These are phyloP conservation scores for Zopfia rhizophila DNA, from an alignment of 2,329 filamentous ascomycete species.

Conservation along the genomic window DNA sequence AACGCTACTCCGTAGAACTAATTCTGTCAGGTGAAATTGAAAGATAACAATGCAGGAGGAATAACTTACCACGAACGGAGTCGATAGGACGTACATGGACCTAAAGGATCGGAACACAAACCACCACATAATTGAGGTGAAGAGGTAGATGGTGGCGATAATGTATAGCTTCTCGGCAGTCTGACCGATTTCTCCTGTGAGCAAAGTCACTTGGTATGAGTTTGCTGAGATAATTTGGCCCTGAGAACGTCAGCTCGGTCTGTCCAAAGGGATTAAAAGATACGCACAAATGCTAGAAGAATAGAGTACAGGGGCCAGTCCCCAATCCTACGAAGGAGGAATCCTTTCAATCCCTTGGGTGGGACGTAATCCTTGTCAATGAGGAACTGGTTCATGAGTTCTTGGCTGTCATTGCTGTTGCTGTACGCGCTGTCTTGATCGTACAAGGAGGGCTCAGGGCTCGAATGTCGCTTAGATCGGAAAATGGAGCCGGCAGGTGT, in stretches of 20 bases:
- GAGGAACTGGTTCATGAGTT: too few species aligned
- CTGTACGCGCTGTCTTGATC: too few species aligned
- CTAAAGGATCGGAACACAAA: constrained; percentile 67
- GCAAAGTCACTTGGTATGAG: constrained; percentile 68
- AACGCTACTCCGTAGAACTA: constrained; percentile 73
- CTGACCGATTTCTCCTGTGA: constrained; percentile 67
- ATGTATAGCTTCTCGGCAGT: constrained; percentile 30
- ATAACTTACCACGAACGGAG: constrained; percentile 71
- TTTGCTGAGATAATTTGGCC: constrained; percentile 35
- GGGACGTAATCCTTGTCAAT: constrained; percentile 33
- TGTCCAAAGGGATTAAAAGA: too few species aligned
- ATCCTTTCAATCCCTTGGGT: constrained; percentile 28
- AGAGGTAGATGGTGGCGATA: constrained; percentile 31
- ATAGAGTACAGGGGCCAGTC: constrained; percentile 38
- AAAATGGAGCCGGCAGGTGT: constrained; percentile 8
- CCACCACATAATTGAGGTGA: constrained; percentile 66
- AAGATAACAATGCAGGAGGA: too few species aligned
- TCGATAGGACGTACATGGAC: constrained; percentile 66
- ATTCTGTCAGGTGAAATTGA: too few species aligned
- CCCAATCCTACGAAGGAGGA: constrained; percentile 35
- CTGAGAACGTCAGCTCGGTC: too few species aligned
- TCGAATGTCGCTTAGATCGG: too few species aligned
- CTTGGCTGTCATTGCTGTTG: constrained; percentile 9
- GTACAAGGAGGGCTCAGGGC: too few species aligned
- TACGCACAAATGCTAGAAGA: constrained; percentile 32